Evolutionary conservation across 768 basidiomycete genomes (phyloP), one percentile per base, ranked within the genome.

Genomic region (Sistotremastrum suecicum): DNA sequence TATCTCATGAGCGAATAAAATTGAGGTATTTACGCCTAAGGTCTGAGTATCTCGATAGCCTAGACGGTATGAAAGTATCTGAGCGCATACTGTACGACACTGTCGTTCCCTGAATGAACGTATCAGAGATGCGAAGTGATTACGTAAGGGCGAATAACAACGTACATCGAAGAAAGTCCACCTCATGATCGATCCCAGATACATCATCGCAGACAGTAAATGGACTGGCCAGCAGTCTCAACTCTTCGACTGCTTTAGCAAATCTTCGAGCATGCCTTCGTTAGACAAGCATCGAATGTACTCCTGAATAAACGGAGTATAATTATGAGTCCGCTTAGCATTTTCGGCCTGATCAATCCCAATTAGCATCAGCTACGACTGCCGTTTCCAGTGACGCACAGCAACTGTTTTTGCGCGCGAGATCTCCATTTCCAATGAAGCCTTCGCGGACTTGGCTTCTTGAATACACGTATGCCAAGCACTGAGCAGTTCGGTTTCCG

Each of bases 321-420:
- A 80, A 58, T 80, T 76, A 51, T 70, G 73, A 7, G 76, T 78
- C 9, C 78, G 61, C 43, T 72, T 75, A 39, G 74, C 53, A 50
- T 76, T 67, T 28, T 80, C 77, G 7, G 67, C 68, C 77, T 78
- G 53, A 11, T 41, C 46, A 37, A 31, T 5, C 28, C 28, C 11
- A 8, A 12, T 31, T 31, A 48, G 38, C 7, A 12, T 36, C 7
- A 28, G 37, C 10, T 30, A 31, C 43, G 3, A 30, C 12, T 37
- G 30, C n/a, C 32, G 34, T 34, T 42, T 29, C 8, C 11, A 12
- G 32, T 7, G 9, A 63, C 75, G 43, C 48, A 78, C 76, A 58
- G 74, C 61, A 3, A 66, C 66, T 35, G 58, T 49, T 10, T 54
- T 54, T 5, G 66, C 67, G 53, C 71, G 74, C 4, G 52, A 52